Evolutionary conservation across 805 yeast genomes (phyloP).

Genomic region (Saccharomycopsis javanensis): DNA sequence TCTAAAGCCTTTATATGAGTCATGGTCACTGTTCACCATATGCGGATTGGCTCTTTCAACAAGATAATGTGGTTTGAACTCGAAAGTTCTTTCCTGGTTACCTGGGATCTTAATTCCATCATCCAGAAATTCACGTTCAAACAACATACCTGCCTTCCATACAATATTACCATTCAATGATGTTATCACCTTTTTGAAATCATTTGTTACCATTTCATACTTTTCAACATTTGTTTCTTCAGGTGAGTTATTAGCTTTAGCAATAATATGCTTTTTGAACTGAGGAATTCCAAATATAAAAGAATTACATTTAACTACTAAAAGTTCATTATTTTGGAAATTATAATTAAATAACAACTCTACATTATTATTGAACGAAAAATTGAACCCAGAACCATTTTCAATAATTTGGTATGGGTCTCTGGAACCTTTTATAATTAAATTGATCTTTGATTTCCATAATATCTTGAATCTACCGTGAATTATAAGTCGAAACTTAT

Average conservation of each 20-base stretch:
- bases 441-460: constrained; percentile 37
- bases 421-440: constrained; percentile 52
- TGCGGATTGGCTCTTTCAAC: constrained; percentile 51
- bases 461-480: constrained; percentile 45
- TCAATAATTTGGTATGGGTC: constrained; percentile 53
- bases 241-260: constrained; percentile 1
- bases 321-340: constrained; percentile 30
- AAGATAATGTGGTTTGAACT: constrained; percentile 54
- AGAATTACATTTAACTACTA: constrained; percentile 43
- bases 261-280: constrained; percentile 23
- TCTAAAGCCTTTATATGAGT: constrained; percentile 51
- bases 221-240: not conserved
- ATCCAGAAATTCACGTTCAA: constrained; percentile 46
- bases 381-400: constrained; percentile 51
- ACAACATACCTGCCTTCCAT: constrained; percentile 71
- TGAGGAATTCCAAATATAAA: constrained; percentile 50
- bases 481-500: constrained; percentile 44
- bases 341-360: constrained; percentile 39
- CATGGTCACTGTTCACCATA: constrained; percentile 40
- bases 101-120: constrained; percentile 25
- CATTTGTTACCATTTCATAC: not conserved
- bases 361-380: constrained; percentile 53
- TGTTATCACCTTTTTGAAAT: constrained; percentile 39
- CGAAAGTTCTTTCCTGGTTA: constrained; percentile 34
- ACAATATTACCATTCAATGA: constrained; percentile 54